Conservation (phyloP, 352 stramenopile genomes). For the Phytophthora syringae region DNA sequence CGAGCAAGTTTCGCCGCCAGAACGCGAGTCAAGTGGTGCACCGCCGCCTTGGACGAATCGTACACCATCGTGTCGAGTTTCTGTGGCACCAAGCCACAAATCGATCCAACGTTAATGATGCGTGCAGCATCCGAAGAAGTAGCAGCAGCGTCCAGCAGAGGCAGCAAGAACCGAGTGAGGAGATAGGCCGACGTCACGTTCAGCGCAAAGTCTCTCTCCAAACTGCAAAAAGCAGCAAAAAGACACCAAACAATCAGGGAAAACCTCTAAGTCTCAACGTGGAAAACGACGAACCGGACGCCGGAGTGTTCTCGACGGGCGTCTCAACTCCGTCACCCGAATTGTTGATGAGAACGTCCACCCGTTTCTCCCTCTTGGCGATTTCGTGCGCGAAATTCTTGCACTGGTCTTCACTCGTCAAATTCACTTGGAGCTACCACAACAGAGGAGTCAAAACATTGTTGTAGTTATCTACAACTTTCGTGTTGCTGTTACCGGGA, state of each 20-base stretch:
- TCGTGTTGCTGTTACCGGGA: constrained; percentile 35
- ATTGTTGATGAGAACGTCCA: constrained; percentile 96
- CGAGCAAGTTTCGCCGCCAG: constrained; percentile 91
- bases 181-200: constrained; percentile 97
- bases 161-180: constrained; percentile 89
- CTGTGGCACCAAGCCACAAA: constrained; percentile 85
- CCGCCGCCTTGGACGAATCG: constrained; percentile 94
- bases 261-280: neutral
- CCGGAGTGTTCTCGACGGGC: constrained; percentile 41
- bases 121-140: constrained; percentile 52
- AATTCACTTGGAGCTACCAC: constrained; percentile 35
- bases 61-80: constrained; percentile 93
- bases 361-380: constrained; percentile 63
- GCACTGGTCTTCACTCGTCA: constrained; percentile 38
- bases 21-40: constrained; percentile 94
- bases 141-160: constrained; percentile 82
- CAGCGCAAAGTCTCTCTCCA: constrained; percentile 94
- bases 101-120: constrained; percentile 81
- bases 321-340: constrained; percentile 48
- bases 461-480: no score
- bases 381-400: constrained; percentile 70
- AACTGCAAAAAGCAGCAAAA: constrained; percentile 41
- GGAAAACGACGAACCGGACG: constrained; percentile 33
- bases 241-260: constrained; percentile 14
- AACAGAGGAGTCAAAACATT: no score